These are phyloP conservation scores for Podospora conica DNA, from an alignment of 495 filamentous ascomycete genomes.

Conservation along the genomic window DNA sequence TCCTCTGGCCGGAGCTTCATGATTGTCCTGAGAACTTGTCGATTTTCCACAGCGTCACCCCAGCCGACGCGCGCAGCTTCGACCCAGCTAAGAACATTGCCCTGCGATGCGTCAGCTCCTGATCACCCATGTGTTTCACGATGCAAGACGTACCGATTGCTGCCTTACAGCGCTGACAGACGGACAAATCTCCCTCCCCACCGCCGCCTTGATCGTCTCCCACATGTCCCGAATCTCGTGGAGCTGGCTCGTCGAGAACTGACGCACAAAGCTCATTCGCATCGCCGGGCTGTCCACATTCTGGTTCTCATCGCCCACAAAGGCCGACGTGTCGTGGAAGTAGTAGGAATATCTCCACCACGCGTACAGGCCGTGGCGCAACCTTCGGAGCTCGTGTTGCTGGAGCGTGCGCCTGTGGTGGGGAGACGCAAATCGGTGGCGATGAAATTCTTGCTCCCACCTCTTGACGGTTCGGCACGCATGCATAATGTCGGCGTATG, in stretches of 20 bases:
- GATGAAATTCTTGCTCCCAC: conserved; percentile 64
- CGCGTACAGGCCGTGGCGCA: conserved; percentile 63
- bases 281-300: conserved; percentile 14
- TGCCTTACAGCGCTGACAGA: conserved; percentile 25
- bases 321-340: conserved; percentile 26
- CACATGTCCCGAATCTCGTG: conserved; percentile 31
- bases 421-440: conserved; percentile 59
- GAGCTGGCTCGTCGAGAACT: conserved; percentile 31
- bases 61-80: conserved; percentile 32
- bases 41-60: conserved; percentile 24
- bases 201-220: conserved; percentile 22
- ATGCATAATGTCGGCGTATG: conserved; percentile 34
- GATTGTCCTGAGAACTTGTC: conserved; percentile 27
- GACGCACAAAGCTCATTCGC: conserved; percentile 27
- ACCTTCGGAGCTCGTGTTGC: conserved; percentile 46
- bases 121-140: not conserved
- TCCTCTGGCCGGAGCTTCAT: conserved; percentile 36
- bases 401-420: conserved; percentile 58
- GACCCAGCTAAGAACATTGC: conserved; percentile 6
- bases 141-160: conserved; percentile 20
- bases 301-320: conserved; percentile 1
- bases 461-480: conserved; percentile 53
- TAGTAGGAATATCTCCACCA: conserved; percentile 53
- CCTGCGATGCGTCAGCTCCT: conserved; percentile 8
- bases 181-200: conserved; percentile 34